Evolutionary conservation across 257 asterid species (phyloP), one percentile per base, ranked within the genome.

Genomic region (Thymus mandschuricus): DNA sequence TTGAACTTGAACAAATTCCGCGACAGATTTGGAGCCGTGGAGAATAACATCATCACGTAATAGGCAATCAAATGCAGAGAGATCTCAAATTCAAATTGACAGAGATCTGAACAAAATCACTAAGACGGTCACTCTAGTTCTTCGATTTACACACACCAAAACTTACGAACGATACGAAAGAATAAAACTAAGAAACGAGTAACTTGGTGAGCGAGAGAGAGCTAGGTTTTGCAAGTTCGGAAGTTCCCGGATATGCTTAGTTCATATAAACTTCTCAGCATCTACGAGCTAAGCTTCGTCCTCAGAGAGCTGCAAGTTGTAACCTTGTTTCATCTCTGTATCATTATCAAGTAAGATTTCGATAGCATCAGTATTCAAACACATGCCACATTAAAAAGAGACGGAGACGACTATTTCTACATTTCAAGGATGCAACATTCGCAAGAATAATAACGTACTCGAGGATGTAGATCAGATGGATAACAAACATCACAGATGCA

Each of bases 281-380:
- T 10, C 61, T 7, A 12, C 11, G 27, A 41, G 72, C 71, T 76
- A 84, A 43, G 83, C 83, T 74, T 86, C 86, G 55, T 91, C 95
- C 80, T 81, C 95, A n/a, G 84, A 75, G 70, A 85, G 94, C 83
- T 84, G 92, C 84, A 85, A 71, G 59, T 75, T 79, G 82, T 87
- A 92, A 60, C 86, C 89, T 49, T 78, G 96, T 88, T 87, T 86
- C 76, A 76, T 66, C 45, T 85, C 97, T 92, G 92, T 85, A 77
- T 61, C 80, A 40, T 69, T 66, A 75, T 60, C 10, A 50, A 76
- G 28, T 43, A 43, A n/a, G 6, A 71, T 52, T 55, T 35, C 61
- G 69, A 54, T 59, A 27, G 41, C 41, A 38, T 38, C 41, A 38
- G 7, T 38, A 38, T 38, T 38, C 41, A 3, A 0, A 38, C 41